phyloP scores from a whole-genome alignment of 2,329 filamentous ascomycete genomes.

The Thyridium curvatum region DNA sequence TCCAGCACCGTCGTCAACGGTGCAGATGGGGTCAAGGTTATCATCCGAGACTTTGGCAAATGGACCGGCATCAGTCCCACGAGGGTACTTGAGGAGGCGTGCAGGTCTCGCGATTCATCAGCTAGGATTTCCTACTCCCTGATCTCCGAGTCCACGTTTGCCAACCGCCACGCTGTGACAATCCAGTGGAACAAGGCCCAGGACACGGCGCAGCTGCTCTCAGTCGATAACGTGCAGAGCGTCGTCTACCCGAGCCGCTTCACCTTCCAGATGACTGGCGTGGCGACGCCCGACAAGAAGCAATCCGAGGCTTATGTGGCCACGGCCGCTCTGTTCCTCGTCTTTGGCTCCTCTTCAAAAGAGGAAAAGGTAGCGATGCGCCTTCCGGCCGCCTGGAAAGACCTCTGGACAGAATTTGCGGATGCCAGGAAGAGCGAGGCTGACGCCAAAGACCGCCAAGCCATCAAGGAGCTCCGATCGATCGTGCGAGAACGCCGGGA shows the following conservation, averaged over 20 bases:
- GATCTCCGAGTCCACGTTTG: slow-evolving; percentile 68
- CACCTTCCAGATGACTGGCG: slow-evolving; percentile 64
- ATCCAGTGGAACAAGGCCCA: slow-evolving; percentile 77
- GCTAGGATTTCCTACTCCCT: slow-evolving; percentile 62
- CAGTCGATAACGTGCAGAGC: slow-evolving; percentile 36
- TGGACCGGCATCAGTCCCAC: slow-evolving; percentile 70
- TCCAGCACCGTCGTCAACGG: slow-evolving; percentile 48
- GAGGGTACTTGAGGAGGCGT: slow-evolving; percentile 78
- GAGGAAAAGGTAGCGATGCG: slow-evolving; percentile 82
- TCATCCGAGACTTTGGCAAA: slow-evolving; percentile 78
- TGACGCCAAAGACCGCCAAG: slow-evolving; percentile 64
- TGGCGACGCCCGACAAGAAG: slow-evolving; percentile 67
- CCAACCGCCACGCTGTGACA: slow-evolving; percentile 67
- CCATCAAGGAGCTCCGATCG: slow-evolving; percentile 62
- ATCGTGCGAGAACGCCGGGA: slow-evolving; percentile 64
- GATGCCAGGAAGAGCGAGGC: slow-evolving; percentile 62
- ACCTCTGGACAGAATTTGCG: slow-evolving; percentile 76
- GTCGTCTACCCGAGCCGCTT: slow-evolving; percentile 44
- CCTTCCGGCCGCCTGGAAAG: slow-evolving; percentile 74
- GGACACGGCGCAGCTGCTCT: slow-evolving; percentile 30
- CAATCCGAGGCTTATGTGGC: slow-evolving; percentile 87
- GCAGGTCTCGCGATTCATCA: slow-evolving; percentile 69
- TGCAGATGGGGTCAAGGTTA: slow-evolving; percentile 47
- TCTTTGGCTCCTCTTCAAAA: slow-evolving; percentile 70
- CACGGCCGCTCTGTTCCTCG: slow-evolving; percentile 72